Conservation (phyloP, 371 early-diverging fungal species). For the Mortierella sp. region DNA sequence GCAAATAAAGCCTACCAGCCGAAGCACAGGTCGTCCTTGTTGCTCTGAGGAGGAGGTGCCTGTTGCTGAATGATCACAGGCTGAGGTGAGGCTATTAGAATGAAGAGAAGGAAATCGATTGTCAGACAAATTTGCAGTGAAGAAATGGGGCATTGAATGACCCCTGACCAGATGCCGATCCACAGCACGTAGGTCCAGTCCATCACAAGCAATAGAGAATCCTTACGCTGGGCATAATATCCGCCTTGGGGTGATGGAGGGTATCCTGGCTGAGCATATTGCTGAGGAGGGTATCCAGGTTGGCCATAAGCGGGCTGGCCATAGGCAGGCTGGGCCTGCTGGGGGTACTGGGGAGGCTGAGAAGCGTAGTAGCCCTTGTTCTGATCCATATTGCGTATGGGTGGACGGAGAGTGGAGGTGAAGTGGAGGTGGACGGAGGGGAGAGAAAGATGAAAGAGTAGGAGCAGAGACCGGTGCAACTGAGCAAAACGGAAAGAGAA, state of each 20-base stretch:
- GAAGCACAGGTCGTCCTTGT: constrained; percentile 31
- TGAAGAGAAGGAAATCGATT: not conserved
- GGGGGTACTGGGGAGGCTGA: constrained; percentile 54
- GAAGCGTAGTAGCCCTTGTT: constrained; percentile 51
- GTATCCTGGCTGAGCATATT: constrained; percentile 30
- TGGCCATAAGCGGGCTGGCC: constrained; percentile 49
- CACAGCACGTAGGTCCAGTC: not conserved
- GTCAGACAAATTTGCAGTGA: not conserved
- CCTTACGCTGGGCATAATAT: constrained; percentile 41
- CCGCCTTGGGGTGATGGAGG: constrained; percentile 23
- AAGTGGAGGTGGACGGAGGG: not conserved
- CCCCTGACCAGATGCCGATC: not conserved
- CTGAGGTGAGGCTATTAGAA: constrained; percentile 18
- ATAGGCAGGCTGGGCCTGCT: constrained; percentile 45
- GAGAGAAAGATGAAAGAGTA: not conserved
- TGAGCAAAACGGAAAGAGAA: not conserved
- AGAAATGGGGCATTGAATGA: not conserved
- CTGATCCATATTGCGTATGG: constrained; percentile 18
- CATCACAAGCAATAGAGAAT: not conserved
- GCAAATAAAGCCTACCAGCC: constrained; percentile 34
- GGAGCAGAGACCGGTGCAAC: too few relatives aligned
- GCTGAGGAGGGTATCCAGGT: constrained; percentile 31
- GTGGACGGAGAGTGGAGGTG: not conserved
- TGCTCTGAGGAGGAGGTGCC: constrained; percentile 18
- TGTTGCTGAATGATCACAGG: constrained; percentile 39